Conservation (phyloP, 139 green algal species). For the Tetradesmus obliquus region DNA sequence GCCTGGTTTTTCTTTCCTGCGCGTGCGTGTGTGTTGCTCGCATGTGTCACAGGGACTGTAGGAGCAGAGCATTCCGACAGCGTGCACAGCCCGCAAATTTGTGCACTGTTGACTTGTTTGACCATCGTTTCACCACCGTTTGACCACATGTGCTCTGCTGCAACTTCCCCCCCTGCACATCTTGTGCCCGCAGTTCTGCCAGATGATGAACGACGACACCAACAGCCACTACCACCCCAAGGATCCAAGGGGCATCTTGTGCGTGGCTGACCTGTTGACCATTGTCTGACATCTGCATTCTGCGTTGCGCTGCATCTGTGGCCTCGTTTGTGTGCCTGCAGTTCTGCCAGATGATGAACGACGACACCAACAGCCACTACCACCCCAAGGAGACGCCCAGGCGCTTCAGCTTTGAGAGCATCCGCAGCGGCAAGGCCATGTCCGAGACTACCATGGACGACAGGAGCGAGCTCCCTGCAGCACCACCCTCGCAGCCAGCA, state of each 20-base stretch:
- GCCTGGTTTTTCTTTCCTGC: background rate
- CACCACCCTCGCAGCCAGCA: background rate
- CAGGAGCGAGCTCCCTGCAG: background rate
- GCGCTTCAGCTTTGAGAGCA: conserved; percentile 14
- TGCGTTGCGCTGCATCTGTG: no score
- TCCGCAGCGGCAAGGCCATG: background rate
- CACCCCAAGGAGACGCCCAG: background rate
- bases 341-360: conserved; percentile 37
- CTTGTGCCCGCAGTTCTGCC: background rate
- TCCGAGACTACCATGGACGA: background rate
- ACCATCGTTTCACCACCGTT: no score
- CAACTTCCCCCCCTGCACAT: no score
- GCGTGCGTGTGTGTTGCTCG: background rate
- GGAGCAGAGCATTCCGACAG: no score
- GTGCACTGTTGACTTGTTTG: no score
- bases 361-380: conserved; percentile 11
- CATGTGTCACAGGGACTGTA: background rate
- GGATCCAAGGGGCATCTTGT: background rate
- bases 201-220: conserved; percentile 34
- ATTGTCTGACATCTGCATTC: no score
- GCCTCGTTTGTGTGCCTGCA: background rate
- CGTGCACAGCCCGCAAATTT: no score
- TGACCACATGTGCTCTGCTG: no score
- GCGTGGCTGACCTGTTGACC: no score
- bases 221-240: conserved; percentile 1